Evolutionary conservation across 306 rosid species (phyloP).

Genomic region (Quercus parvula): DNA sequence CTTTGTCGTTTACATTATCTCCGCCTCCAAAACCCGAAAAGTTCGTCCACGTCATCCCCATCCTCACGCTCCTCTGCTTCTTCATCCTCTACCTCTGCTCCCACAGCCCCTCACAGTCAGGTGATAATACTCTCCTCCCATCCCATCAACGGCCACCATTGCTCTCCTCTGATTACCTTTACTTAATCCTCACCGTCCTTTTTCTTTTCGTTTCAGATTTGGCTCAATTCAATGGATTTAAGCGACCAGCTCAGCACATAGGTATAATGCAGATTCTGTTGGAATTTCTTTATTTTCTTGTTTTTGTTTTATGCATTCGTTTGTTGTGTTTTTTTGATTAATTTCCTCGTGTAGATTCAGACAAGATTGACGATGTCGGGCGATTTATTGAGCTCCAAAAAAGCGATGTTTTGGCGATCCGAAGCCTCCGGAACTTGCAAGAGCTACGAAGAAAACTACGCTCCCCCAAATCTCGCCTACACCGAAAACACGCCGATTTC

Average conservation of each 20-base stretch:
- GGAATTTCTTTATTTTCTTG: too few species aligned
- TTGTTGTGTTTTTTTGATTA: not conserved
- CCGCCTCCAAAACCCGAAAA: constrained; percentile 53
- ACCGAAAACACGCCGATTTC: constrained; percentile 81
- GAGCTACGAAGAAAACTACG: constrained; percentile 32
- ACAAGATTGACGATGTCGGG: constrained; percentile 35
- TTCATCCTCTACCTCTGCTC: constrained; percentile 84
- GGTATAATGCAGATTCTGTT: constrained; percentile 39
- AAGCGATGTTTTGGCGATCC: constrained; percentile 57
- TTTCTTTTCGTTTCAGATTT: constrained; percentile 43
- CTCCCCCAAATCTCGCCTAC: constrained; percentile 38
- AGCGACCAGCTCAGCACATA: constrained; percentile 18
- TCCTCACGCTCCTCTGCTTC: constrained; percentile 86
- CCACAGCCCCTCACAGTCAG: constrained; percentile 86
- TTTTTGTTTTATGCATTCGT: not conserved
- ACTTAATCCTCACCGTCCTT: not conserved
- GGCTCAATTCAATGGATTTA: constrained; percentile 63
- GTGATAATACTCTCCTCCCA: constrained; percentile 15
- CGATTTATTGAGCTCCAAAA: constrained; percentile 30
- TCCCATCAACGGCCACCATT: not conserved
- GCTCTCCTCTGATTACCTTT: not conserved
- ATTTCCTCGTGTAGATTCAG: constrained; percentile 16
- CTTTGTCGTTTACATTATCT: constrained; percentile 50
- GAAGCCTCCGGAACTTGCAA: constrained; percentile 53
- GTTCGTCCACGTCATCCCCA: constrained; percentile 78